phyloP scores from a whole-genome alignment of 495 filamentous ascomycete genomes.

The Xylaria sp. region DNA sequence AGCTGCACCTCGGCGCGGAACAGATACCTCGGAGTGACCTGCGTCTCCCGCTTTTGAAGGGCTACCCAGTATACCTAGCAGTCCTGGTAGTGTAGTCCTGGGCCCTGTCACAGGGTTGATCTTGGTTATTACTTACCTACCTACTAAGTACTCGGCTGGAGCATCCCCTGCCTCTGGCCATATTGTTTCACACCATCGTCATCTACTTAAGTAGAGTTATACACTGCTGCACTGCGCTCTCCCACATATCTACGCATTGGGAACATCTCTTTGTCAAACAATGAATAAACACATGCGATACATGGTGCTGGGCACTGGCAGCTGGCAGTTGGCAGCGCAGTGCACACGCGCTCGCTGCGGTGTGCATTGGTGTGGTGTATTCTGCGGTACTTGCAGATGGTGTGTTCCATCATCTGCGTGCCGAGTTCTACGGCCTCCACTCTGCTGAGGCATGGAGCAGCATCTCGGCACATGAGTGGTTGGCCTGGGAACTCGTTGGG shows the following conservation, averaged over 20 bases:
- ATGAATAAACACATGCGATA: not conserved
- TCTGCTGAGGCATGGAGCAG: constrained; percentile 26
- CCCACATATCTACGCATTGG: not conserved
- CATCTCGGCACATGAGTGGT: constrained; percentile 34
- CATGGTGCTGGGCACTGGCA: not conserved
- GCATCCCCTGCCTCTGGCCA: constrained; percentile 8
- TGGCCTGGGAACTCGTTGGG: constrained; percentile 29
- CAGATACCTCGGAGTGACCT: constrained; percentile 20
- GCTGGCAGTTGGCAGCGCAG: not conserved
- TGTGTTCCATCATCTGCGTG: constrained; percentile 30
- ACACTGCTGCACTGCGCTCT: not conserved
- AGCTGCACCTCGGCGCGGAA: constrained; percentile 6
- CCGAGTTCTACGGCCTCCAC: constrained; percentile 27
- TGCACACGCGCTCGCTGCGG: not conserved
- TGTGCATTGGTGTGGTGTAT: not conserved
- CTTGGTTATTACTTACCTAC: no score
- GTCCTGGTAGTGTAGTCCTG: no score
- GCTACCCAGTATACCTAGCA: no score
- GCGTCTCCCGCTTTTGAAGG: not conserved
- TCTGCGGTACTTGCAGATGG: constrained; percentile 29
- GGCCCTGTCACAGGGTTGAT: constrained; percentile 20
- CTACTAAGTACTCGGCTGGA: constrained; percentile 17
- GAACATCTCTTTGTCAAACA: not conserved
- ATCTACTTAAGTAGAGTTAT: no score
- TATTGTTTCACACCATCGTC: constrained; percentile 21